Base-by-base conservation (phyloP, 2,329 filamentous ascomycete genomes). In the Akanthomyces uredinophilus region DNA sequence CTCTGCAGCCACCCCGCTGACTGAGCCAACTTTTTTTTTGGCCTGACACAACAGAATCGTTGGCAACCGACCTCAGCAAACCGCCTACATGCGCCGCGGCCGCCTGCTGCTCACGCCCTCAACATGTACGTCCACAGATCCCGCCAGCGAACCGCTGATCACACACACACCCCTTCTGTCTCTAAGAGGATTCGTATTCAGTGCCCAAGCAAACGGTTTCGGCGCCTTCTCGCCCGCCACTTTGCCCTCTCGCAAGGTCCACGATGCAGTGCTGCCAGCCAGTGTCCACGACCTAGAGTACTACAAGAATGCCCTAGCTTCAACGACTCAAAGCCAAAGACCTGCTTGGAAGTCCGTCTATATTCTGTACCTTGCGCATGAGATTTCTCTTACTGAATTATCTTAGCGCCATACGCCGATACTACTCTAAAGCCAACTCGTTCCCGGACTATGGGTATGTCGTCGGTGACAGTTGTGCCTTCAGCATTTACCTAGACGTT, bases 391-490 rank as follows among this genome's bases (percentile, higher is more conserved):
- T 6, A 7, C 20, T 43, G 18, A 60, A 20, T 20, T 13, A 10
- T 29, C 29, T 18, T 63, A 76, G 74, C 67, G 68, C 73, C 57
- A 66, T 71, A 60, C 66, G 66, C 59, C 70, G 74, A 63, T 77
- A 78, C 64, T 63, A 68, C 60, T 77, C 74, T 62, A 65, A 72
- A 63, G 70, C 70, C 65, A 70, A 72, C 67, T 76, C 74, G 63
- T 75, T 76, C 66, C 75, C 75, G 56, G 75, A 78, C 68, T 78
- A 78, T 77, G 75, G 73, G 75, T 77, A 73, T 44, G 68, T 60
- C 59, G 68, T 20, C 29, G 22, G 14, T 11, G 10, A 24, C 63
- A 62, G 64, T 54, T 52, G 54, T 52, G 51, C 35, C 35, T 58
- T 58, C 35, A 29, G 5, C 10, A 51, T 24, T 18, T 13, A 59